These are phyloP conservation scores for Aureobasidium uvarum DNA, from an alignment of 2,329 filamentous ascomycete genomes.

Conservation along the genomic window DNA sequence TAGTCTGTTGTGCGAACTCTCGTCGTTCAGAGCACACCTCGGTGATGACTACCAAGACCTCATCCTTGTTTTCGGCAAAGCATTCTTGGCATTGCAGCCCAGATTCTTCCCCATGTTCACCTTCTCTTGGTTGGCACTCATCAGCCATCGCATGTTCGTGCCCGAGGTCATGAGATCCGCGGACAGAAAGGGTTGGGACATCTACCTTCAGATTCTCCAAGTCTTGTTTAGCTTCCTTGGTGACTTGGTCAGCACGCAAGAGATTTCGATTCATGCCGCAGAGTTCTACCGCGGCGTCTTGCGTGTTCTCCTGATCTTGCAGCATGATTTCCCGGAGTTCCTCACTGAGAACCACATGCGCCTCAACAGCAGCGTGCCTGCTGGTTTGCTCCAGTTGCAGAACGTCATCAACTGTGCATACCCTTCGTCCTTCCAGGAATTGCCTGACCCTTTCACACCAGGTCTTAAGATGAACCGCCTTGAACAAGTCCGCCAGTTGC, in stretches of 20 bases:
- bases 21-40: conserved; percentile 33
- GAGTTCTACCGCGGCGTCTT: conserved; percentile 82
- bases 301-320: conserved; percentile 78
- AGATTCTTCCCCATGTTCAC: conserved; percentile 75
- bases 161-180: conserved; percentile 69
- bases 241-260: conserved; percentile 72
- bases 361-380: conserved; percentile 76
- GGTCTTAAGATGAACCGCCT: conserved; percentile 74
- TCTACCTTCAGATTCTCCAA: conserved; percentile 63
- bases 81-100: conserved; percentile 72
- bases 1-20: conserved; percentile 72
- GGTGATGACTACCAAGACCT: conserved; percentile 45
- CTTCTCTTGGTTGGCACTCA: conserved; percentile 78
- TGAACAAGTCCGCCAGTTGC: conserved; percentile 69
- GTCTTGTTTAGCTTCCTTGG: conserved; percentile 61
- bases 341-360: conserved; percentile 81
- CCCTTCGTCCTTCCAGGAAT: conserved; percentile 61
- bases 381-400: conserved; percentile 80
- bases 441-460: conserved; percentile 69
- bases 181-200: conserved; percentile 69
- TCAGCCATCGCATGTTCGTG: conserved; percentile 83
- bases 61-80: conserved; percentile 67
- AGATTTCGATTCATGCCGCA: conserved; percentile 67
- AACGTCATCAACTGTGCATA: conserved; percentile 85
- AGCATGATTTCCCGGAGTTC: conserved; percentile 95